These are phyloP conservation scores for Pseudogymnoascus sp. DNA, from an alignment of 2,329 filamentous ascomycete species.

Conservation along the genomic window DNA sequence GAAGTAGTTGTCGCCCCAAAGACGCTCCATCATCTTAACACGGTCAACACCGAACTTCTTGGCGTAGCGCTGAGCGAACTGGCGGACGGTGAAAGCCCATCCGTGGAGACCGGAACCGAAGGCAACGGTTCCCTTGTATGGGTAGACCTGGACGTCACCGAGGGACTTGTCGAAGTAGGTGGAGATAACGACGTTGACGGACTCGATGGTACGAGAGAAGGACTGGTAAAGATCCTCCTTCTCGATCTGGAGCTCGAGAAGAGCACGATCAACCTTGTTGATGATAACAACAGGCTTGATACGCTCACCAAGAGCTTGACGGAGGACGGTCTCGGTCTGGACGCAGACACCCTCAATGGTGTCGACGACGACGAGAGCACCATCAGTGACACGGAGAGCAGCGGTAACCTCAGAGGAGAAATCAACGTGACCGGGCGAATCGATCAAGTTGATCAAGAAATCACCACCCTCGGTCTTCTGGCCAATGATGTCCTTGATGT, in stretches of 20 bases:
- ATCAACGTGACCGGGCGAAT: conserved; percentile 99
- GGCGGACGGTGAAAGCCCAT: conserved; percentile 98
- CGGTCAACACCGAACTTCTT: conserved; percentile 99
- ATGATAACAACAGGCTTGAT: conserved; percentile 99
- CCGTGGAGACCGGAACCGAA: conserved; percentile 99
- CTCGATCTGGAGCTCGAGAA: conserved; percentile 95
- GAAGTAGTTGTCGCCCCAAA: conserved; percentile 99
- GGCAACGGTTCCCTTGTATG: conserved; percentile 92
- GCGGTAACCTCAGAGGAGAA: conserved; percentile 99
- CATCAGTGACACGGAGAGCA: conserved; percentile 98
- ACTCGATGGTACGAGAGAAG: conserved; percentile 99
- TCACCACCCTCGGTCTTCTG: conserved; percentile 84
- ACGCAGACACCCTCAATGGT: conserved; percentile 99
- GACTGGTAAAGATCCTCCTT: conserved; percentile 99
- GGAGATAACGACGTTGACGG: conserved; percentile 99
- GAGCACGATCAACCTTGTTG: conserved; percentile 99
- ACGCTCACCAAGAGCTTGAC: conserved; percentile 98
- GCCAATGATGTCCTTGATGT: conserved; percentile 88
- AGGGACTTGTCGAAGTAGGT: conserved; percentile 97
- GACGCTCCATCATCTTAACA: conserved; percentile 99
- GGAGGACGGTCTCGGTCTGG: conserved; percentile 98
- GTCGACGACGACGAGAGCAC: conserved; percentile 99
- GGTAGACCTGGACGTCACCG: conserved; percentile 98
- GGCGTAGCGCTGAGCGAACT: conserved; percentile 91
- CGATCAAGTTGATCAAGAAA: conserved; percentile 99